Percentiles rank a stretch among this genome's conserved stretches.
Conservation (phyloP, 139 green algal genomes). For the Astrephomene gubernaculifera region DNA sequence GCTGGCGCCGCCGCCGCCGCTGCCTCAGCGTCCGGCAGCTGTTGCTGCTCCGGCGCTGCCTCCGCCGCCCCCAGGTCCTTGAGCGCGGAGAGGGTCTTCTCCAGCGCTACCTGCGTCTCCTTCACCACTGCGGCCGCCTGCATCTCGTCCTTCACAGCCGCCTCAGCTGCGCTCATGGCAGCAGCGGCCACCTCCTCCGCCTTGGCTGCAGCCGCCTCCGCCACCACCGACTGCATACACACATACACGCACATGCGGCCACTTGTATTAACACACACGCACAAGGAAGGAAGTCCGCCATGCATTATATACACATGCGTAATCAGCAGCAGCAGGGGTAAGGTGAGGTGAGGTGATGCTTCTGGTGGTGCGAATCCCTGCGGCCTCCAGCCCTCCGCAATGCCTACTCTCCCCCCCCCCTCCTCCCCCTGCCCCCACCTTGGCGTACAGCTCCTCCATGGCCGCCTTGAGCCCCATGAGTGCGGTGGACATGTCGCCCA, state of each 20-base stretch:
- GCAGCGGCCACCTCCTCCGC: conserved; percentile 75
- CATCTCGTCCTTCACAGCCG: conserved; percentile 87
- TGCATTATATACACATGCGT: no score
- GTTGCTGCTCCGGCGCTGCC: not conserved
- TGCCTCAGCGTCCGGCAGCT: not conserved
- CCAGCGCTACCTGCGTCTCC: conserved; percentile 72
- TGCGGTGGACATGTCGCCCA: conserved; percentile 1
- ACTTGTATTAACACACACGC: no score
- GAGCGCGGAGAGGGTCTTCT: conserved; percentile 66
- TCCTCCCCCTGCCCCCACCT: not conserved
- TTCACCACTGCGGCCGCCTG: conserved; percentile 67
- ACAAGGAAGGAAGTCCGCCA: no score
- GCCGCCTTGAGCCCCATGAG: conserved; percentile 29
- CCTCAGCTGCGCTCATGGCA: conserved; percentile 85
- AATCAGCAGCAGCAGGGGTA: no score
- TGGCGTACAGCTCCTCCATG: conserved; percentile 52
- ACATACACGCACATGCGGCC: no score
- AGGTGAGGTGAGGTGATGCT: no score
- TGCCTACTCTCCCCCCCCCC: not conserved
- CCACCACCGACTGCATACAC: conserved; percentile 45
- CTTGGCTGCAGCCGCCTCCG: conserved; percentile 42
- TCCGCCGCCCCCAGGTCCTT: conserved; percentile 9
- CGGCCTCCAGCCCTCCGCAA: no score
- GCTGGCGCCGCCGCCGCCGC: not conserved
- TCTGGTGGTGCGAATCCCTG: no score